Evolutionary conservation across 805 yeast species (phyloP).

Genomic region (Saccharomycopsis selenospora): DNA sequence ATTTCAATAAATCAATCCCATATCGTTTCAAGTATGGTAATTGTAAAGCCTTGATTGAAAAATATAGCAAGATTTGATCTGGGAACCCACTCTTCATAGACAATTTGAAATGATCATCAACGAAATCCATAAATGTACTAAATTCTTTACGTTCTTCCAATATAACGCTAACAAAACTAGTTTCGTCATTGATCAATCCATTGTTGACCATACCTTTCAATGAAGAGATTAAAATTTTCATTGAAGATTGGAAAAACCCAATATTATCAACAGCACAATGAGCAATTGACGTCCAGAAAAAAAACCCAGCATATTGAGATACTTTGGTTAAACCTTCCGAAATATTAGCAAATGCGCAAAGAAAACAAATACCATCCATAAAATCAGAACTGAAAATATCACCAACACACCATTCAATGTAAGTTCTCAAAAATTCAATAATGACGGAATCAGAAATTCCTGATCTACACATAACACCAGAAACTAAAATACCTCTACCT

Average conservation of each 20-base stretch:
- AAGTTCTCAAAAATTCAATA: conserved; percentile 30
- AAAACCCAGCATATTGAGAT: conserved; percentile 10
- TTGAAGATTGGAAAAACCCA: conserved; percentile 27
- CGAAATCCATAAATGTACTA: not conserved
- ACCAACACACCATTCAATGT: conserved; percentile 28
- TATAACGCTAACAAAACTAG: not conserved
- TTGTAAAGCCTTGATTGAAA: conserved; percentile 50
- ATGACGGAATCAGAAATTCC: conserved; percentile 56
- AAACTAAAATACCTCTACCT: conserved; percentile 56
- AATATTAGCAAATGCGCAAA: conserved; percentile 34
- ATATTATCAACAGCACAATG: conserved; percentile 26
- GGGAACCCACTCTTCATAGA: not conserved
- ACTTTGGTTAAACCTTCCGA: conserved; percentile 29
- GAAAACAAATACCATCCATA: conserved; percentile 29
- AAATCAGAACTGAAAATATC: conserved; percentile 24
- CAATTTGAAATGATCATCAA: conserved; percentile 6
- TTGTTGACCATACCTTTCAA: conserved; percentile 8
- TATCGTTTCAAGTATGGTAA: conserved; percentile 48
- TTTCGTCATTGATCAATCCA: conserved; percentile 5
- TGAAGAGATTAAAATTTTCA: conserved; percentile 8
- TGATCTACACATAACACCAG: conserved; percentile 58
- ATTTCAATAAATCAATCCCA: conserved; percentile 39
- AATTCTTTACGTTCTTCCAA: conserved; percentile 2
- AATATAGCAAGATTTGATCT: conserved; percentile 41
- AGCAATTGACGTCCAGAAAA: conserved; percentile 22